Evolutionary conservation across 1,139 yeast genomes (phyloP).

Genomic region (Citeromyces hawaiiensis): DNA sequence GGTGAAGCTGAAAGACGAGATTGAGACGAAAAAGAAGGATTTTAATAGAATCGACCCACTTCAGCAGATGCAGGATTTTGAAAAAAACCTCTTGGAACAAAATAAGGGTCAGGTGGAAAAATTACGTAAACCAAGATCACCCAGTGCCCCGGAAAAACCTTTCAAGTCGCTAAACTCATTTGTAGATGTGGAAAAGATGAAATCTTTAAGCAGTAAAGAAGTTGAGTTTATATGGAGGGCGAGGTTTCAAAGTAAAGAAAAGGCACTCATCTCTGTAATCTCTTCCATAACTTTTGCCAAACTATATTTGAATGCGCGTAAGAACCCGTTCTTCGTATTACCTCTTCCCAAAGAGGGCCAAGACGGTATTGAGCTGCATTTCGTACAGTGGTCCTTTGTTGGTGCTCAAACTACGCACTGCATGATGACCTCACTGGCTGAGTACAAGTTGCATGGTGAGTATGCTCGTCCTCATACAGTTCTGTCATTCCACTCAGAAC

Average conservation of each 20-base stretch:
- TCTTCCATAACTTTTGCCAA: conserved; percentile 41
- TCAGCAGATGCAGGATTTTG: conserved; percentile 48
- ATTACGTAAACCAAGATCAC: conserved; percentile 32
- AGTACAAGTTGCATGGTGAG: conserved; percentile 81
- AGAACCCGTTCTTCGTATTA: conserved; percentile 61
- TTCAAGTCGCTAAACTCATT: conserved; percentile 63
- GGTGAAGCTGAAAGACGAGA: conserved; percentile 45
- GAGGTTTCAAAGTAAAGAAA: conserved; percentile 52
- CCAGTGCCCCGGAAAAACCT: conserved; percentile 36
- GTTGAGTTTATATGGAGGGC: conserved; percentile 85
- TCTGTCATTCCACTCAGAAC: conserved; percentile 74
- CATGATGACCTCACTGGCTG: conserved; percentile 84
- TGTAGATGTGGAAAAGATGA: conserved; percentile 55
- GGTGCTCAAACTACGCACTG: conserved; percentile 82
- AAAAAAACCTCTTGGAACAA: conserved; percentile 15
- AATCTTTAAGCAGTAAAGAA: conserved; percentile 44
- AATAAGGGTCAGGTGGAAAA: conserved; percentile 9
- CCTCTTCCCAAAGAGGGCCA: conserved; percentile 39
- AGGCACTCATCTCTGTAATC: conserved; percentile 53
- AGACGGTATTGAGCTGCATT: conserved; percentile 62
- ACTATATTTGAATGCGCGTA: conserved; percentile 54
- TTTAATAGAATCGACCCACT: conserved; percentile 58
- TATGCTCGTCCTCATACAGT: conserved; percentile 95
- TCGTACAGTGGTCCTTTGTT: conserved; percentile 87
- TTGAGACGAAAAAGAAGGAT: conserved; percentile 41